Evolutionary conservation across 2,329 filamentous ascomycete species (phyloP), one percentile per base, ranked within the genome.

Genomic region (Chaetoscypha palmicola): DNA sequence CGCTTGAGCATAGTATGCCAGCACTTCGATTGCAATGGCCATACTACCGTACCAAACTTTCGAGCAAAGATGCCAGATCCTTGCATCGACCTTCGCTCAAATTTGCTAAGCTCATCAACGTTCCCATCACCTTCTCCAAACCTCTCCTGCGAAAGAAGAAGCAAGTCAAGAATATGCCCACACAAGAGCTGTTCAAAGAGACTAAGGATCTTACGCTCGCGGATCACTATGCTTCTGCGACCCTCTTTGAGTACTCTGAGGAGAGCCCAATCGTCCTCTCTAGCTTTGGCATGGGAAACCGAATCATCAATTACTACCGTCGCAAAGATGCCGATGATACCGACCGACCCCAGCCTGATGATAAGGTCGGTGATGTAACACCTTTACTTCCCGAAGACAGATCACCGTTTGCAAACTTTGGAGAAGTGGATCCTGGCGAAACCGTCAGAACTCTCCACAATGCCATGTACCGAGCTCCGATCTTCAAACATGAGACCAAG

Each of bases 201-300:
- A 87, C 89, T 1, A 87, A 84, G 59, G 86, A 95, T 56, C 71
- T 98, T 14, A 88, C 86, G 20, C 71, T 96, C 55, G 85, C 79
- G 50, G 92, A 98, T 46, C 51, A 56, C 64, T 96, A 95, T 60
- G 89, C 91, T 0, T 84, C 81, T 32, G 82, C 88, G 16, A 75
- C 96, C 4, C 75, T 98, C 11, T 83, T 97, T 24, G 92, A 98
- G 65, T 98, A 98, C 63, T 94, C 88, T 7, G 92, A 98, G 65
- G 89, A 96, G 58, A 83, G 88, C 50, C 92, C 92, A 0, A 85
- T 83, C 8, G 88, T 94, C 47, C 70, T 98, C 49, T 96, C 91
- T 33, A 96, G 94, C 61, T 95, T 96, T 58, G 92, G 91, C 53
- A 98, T 98, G 92, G 90, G 90, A 41, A 94, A 84, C 63, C 85